These are phyloP conservation scores for Sphaerobolus stellatus DNA, from an alignment of 1,284 basidiomycete species.

Conservation along the genomic window DNA sequence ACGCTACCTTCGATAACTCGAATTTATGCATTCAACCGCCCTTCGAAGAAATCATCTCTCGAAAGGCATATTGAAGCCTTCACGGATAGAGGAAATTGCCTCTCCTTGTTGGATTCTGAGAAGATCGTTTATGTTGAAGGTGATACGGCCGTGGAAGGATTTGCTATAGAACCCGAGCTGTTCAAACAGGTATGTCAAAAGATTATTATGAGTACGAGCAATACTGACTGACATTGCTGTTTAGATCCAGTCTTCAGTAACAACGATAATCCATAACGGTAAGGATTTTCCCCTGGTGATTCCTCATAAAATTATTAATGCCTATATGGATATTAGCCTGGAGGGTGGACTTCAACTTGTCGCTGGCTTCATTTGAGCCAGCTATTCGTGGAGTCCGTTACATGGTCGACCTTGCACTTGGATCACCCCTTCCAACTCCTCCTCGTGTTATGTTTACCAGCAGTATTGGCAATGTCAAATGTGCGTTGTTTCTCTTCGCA, in stretches of 20 bases:
- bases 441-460: conserved; percentile 28
- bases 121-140: conserved; percentile 28
- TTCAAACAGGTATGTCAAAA: conserved; percentile 18
- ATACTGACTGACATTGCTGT: neutral
- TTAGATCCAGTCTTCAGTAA: conserved; percentile 22
- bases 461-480: conserved; percentile 23
- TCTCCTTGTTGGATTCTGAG: conserved; percentile 7
- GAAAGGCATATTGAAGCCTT: conserved; percentile 16
- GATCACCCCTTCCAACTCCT: conserved; percentile 19
- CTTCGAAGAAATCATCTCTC: conserved; percentile 11
- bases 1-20: conserved; percentile 18
- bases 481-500: conserved; percentile 16
- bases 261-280: conserved; percentile 37
- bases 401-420: conserved; percentile 26
- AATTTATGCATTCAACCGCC: conserved; percentile 30
- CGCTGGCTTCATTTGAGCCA: conserved; percentile 26
- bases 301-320: neutral
- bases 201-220: neutral
- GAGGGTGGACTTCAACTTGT: conserved; percentile 29
- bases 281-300: neutral
- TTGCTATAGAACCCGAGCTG: conserved; percentile 15
- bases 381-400: conserved; percentile 23
- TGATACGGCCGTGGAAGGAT: conserved; percentile 23
- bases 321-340: conserved; percentile 22
- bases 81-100: conserved; percentile 20